These are phyloP conservation scores for Pyropia yezoensis DNA, from an alignment of 23 red algal species.

Conservation along the genomic window DNA sequence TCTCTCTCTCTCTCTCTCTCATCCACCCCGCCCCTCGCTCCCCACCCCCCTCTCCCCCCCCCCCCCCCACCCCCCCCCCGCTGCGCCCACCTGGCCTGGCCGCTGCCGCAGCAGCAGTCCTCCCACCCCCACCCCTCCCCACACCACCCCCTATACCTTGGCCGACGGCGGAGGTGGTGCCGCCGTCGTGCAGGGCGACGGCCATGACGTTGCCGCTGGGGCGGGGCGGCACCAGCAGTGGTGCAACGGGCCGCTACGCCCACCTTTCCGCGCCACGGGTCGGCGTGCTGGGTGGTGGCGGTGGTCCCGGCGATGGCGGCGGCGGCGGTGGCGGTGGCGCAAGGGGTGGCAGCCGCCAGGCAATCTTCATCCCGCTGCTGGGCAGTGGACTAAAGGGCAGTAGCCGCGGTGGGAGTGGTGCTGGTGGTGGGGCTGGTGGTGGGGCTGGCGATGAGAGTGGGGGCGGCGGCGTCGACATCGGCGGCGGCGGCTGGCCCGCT, in stretches of 20 bases:
- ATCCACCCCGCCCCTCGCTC: slow-evolving; percentile 6
- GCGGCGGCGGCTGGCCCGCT: background rate
- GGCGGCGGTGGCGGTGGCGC: background rate
- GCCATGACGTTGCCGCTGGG: background rate
- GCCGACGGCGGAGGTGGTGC: background rate
- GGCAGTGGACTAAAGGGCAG: background rate
- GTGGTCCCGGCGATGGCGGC: background rate
- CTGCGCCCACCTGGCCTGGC: background rate
- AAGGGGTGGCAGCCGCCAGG: background rate
- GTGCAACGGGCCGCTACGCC: background rate
- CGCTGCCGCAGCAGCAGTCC: background rate
- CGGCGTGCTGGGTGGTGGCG: background rate
- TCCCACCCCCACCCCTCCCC: background rate
- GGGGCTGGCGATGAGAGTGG: background rate
- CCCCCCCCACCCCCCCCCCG: background rate
- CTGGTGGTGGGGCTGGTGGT: background rate
- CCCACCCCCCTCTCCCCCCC: slow-evolving; percentile 6
- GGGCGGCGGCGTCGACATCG: background rate
- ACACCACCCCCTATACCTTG: background rate
- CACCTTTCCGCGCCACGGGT: background rate
- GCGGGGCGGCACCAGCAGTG: background rate
- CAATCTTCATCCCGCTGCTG: background rate
- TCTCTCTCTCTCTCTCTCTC: background rate
- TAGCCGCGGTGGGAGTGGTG: background rate
- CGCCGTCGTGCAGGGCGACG: background rate